phyloP scores from a whole-genome alignment of 2,329 filamentous ascomycete species.

The Aspergillus clavatus region DNA sequence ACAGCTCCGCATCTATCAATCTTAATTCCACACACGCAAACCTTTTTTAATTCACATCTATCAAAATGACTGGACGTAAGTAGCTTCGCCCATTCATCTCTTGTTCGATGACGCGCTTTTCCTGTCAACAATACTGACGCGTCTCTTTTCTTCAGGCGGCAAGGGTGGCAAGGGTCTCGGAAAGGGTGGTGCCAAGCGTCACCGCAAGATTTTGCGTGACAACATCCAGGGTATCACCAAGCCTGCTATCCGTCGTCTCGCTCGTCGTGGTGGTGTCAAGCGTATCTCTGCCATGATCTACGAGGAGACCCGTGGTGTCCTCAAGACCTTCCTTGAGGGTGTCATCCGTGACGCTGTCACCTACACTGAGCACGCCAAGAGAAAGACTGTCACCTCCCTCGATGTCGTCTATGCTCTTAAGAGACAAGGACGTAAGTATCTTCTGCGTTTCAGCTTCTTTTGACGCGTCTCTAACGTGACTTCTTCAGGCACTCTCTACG shows the following conservation, averaged over 20 bases:
- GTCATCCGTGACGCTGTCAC: conserved; percentile 76
- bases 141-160: conserved; percentile 58
- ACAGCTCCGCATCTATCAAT: conserved; percentile 24
- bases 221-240: conserved; percentile 99
- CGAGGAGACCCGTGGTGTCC: conserved; percentile 75
- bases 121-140: conserved; percentile 41
- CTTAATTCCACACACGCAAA: conserved; percentile 23
- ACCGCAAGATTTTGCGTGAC: conserved; percentile 98
- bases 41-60: conserved; percentile 28
- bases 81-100: conserved; percentile 20
- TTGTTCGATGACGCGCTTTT: conserved; percentile 10
- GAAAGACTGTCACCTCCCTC: conserved; percentile 53
- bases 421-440: conserved; percentile 53
- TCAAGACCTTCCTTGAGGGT: conserved; percentile 79
- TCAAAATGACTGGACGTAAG: conserved; percentile 59
- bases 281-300: conserved; percentile 97
- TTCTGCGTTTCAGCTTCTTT: conserved; percentile 1
- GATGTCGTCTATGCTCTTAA: conserved; percentile 61
- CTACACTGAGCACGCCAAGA: conserved; percentile 79
- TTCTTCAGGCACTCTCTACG: conserved; percentile 64
- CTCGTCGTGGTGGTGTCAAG: conserved; percentile 99
- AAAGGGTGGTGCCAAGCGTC: conserved; percentile 97
- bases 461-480: conserved; percentile 16
- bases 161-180: conserved; percentile 97
- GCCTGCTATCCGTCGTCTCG: conserved; percentile 96